These are phyloP conservation scores for Beauveria scarabaeidicola DNA, from an alignment of 2,329 filamentous ascomycete genomes.

Conservation along the genomic window DNA sequence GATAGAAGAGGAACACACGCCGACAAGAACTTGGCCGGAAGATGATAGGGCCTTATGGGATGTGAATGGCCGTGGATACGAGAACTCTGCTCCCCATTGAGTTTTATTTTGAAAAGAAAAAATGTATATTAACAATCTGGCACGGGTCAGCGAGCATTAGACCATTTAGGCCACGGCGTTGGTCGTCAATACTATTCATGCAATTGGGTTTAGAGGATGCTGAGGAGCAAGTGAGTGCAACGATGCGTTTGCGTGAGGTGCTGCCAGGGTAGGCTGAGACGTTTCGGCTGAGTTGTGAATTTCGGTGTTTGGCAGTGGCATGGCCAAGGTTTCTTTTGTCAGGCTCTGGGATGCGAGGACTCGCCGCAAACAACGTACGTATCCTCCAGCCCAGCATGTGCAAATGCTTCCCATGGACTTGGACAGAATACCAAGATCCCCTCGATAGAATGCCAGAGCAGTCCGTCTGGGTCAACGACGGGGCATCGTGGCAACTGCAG, in stretches of 20 bases:
- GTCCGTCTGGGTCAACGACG: conserved; percentile 33
- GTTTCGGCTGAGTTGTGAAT: not conserved
- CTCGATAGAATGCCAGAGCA: conserved; percentile 30
- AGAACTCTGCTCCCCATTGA: conserved; percentile 40
- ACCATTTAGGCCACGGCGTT: conserved; percentile 30
- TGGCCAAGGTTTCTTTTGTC: not conserved
- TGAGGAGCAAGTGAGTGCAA: not conserved
- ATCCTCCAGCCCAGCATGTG: conserved; percentile 34
- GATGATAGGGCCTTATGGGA: not conserved
- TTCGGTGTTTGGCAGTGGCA: not conserved
- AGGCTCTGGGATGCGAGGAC: not conserved
- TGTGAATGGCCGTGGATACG: conserved; percentile 18
- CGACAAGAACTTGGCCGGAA: not conserved
- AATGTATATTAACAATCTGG: conserved; percentile 43
- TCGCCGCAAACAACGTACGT: not conserved
- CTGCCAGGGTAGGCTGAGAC: too few relatives aligned
- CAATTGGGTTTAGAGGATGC: conserved; percentile 11
- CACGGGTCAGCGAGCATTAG: conserved; percentile 37
- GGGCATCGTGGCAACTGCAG: conserved; percentile 29
- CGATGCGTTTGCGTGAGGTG: too few relatives aligned
- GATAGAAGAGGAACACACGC: not conserved
- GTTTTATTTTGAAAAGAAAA: conserved; percentile 22
- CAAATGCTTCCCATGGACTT: conserved; percentile 44
- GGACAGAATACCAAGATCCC: conserved; percentile 37
- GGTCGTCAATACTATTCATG: conserved; percentile 18